Percentiles rank a stretch among this genome's conserved stretches.
Conservation (phyloP, 768 basidiomycete species). For the Tylopilus cervinicoccineus region DNA sequence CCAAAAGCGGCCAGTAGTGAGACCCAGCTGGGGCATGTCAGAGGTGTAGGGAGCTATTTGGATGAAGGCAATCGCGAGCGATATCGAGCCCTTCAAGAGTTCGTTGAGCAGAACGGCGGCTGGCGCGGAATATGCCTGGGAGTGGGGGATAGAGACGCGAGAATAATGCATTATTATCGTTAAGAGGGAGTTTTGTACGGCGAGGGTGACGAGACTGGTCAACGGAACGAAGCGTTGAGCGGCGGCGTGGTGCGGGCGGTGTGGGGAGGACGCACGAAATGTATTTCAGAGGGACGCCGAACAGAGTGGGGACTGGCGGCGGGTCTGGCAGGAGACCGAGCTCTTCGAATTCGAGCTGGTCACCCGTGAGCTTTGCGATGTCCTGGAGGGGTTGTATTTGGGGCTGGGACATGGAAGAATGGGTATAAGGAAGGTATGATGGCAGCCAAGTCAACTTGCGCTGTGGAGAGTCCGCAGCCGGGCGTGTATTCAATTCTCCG, state of each 20-base stretch:
- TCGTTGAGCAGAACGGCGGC: conserved; percentile 93
- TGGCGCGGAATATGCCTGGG: conserved; percentile 84
- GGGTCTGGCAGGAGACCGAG: conserved; percentile 39
- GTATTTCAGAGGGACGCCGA: conserved; percentile 74
- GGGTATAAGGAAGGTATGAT: conserved; percentile 25
- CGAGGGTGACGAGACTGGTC: conserved; percentile 71
- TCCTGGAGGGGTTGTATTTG: conserved; percentile 13
- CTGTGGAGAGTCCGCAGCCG: conserved; percentile 12
- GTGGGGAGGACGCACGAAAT: conserved; percentile 51
- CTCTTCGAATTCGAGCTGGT: conserved; percentile 43
- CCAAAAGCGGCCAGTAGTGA: conserved; percentile 34
- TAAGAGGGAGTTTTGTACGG: conserved; percentile 86
- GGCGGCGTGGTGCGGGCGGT: neutral
- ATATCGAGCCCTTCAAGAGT: conserved; percentile 87
- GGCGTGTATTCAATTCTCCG: conserved; percentile 15
- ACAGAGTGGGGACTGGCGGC: conserved; percentile 49
- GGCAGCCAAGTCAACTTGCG: too few species aligned
- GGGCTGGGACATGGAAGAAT: conserved; percentile 23
- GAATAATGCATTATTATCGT: conserved; percentile 98
- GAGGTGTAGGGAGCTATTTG: conserved; percentile 45
- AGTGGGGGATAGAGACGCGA: conserved; percentile 72
- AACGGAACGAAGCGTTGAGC: neutral
- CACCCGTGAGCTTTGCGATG: conserved; percentile 28
- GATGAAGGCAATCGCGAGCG: conserved; percentile 75
- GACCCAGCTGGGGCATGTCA: conserved; percentile 29